Evolutionary conservation across 805 yeast genomes (phyloP).

Genomic region (Yamadazyma insecticola): DNA sequence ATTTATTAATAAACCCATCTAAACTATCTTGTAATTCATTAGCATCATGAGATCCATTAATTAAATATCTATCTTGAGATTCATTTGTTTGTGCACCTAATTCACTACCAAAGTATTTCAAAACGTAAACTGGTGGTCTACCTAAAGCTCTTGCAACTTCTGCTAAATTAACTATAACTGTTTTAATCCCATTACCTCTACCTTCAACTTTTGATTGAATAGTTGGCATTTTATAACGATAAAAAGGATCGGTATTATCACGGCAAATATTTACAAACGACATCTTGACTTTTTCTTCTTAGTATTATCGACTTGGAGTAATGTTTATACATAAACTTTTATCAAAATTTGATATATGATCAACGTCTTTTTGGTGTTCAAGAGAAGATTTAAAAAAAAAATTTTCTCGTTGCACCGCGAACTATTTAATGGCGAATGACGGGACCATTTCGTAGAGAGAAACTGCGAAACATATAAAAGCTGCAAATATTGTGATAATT

Average conservation of each 20-base stretch:
- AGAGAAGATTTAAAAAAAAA: no score
- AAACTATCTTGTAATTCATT: slow-evolving; percentile 86
- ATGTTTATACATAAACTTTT: no score
- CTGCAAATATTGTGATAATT: no score
- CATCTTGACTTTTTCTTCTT: slow-evolving; percentile 38
- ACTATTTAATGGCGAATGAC: no score
- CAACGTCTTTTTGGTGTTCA: no score
- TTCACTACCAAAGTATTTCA: slow-evolving; percentile 94
- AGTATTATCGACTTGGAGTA: no score
- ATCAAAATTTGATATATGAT: no score
- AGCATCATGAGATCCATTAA: slow-evolving; percentile 92
- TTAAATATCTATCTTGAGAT: slow-evolving; percentile 74
- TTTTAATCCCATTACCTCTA: slow-evolving; percentile 98
- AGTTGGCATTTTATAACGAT: slow-evolving; percentile 99
- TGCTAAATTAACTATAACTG: slow-evolving; percentile 82
- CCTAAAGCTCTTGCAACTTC: slow-evolving; percentile 94
- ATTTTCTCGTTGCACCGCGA: no score
- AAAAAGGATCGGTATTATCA: slow-evolving; percentile 96
- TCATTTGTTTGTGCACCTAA: slow-evolving; percentile 95
- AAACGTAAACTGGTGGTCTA: slow-evolving; percentile 87
- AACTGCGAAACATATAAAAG: no score
- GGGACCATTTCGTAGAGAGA: no score
- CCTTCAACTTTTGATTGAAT: slow-evolving; percentile 97
- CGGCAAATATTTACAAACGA: slow-evolving; percentile 90
- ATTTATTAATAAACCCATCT: slow-evolving; percentile 90